Evolutionary conservation across 768 basidiomycete genomes (phyloP), one percentile per base, ranked within the genome.

Genomic region (Termitomyces sp.): DNA sequence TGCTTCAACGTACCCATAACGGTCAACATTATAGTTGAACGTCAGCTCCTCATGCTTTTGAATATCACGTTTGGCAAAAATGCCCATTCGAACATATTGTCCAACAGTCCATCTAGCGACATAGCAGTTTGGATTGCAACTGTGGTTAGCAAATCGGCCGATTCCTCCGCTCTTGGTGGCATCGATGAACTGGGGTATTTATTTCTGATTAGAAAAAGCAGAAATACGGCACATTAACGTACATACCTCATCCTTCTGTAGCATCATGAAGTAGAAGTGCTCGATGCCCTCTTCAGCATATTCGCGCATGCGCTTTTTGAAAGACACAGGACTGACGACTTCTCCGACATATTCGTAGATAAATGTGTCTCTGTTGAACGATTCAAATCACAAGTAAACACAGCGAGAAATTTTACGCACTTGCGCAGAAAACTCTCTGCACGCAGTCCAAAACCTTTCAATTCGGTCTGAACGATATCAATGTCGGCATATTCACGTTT

Each of bases 201-300:
- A 36, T 26, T 31, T 24, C n/a, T 22, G 3, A 41, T 51, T 24
- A 48, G 47, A 37, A 29, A 46, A 37, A 33, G 31, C 36, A 37
- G 26, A 46, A 13, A 36, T 9, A 44, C 10, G 52, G 39, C 24
- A 57, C 15, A 26, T 31, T 47, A 26, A 41, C 34, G 18, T 15
- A 72, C 84, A 55, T 63, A 94, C 95, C 82, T 98, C 94, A 64
- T 96, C 94, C 68, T 92, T 94, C 74, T 99, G 97, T 57, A 99
- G 73, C 90, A 96, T 95, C 97, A 98, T 99, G 70, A 99, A 99
- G 75, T 98, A 99, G 65, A 98, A 99, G 71, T 98, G 97, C 53
- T 83, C 80, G 62, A 98, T 94, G 18, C 96, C 96, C 69, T 97
- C 92, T 44, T 87, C 83, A 2, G 85, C 95, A 69, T 99, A 99